Base-by-base conservation (phyloP, 345 rosid genomes). In the Aquilaria sinensis region DNA sequence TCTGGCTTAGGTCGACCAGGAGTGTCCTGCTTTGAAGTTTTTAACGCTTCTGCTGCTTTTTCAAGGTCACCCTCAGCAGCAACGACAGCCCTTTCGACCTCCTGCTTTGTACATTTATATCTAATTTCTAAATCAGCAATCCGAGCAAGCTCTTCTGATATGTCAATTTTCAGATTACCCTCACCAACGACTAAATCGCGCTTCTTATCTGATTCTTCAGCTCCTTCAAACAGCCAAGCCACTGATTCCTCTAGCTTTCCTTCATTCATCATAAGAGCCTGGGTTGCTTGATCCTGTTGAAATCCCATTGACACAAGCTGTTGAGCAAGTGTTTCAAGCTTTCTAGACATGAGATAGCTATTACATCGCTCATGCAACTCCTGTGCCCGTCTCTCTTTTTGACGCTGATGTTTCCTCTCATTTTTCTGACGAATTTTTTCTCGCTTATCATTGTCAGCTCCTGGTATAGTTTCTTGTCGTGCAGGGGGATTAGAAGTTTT, bases 371-470 rank as follows among this genome's bases (percentile, higher is more conserved):
- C 97, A 63, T 80, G 81, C 83, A 85, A 72, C 63, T 91, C 97
- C 69, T 81, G 96, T 61, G 92, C 90, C 53, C 97, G 92, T 73
- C 80, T 83, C 78, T 88, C 97, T 70, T 80, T 91, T 67, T 91
- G 97, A 6, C 97, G 94, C 66, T 85, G 97, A 74, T 91, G 97
- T 74, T 91, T 91, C 62, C 77, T 86, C 80, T 85, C 96, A 67
- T 91, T 91, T 86, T 91, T 88, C 66, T 84, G 96, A 43, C 96
- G 97, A 55, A 78, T 75, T 76, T 88, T 91, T 58, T 91, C 97
- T 57, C 96, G 76, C 73, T 86, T 91, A 56, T 88, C 96, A 70
- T 74, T 79, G 63, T 91, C 97, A 57, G 84, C 88, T 60, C 89
- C 92, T 13, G 92, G 83, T 60, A 82, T 64, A n/a, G 65, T 72